These are phyloP conservation scores for Lactuca sativa DNA, from an alignment of 129 eudicot species.

Conservation along the genomic window DNA sequence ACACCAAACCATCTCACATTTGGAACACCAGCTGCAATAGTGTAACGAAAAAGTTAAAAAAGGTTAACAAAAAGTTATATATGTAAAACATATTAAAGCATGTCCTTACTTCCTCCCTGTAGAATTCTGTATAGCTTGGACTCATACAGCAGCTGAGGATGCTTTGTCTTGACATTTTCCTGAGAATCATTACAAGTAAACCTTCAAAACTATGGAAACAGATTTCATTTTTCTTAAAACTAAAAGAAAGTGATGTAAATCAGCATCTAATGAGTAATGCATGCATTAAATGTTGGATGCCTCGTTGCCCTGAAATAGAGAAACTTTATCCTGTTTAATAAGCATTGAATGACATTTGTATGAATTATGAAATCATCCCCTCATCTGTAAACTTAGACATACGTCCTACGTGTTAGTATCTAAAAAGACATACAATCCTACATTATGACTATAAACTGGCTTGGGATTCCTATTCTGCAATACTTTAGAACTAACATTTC, in stretches of 20 bases:
- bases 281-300: not conserved
- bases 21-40: constrained; percentile 78
- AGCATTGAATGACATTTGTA: not conserved
- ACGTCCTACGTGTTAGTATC: not conserved
- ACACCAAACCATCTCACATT: constrained; percentile 90
- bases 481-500: not conserved
- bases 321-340: not conserved
- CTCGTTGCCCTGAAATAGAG: too few species aligned
- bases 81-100: constrained; percentile 1
- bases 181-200: constrained; percentile 27
- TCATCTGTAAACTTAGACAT: constrained; percentile 9
- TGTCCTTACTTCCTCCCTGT: constrained; percentile 90
- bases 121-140: constrained; percentile 82
- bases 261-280: constrained; percentile 2
- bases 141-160: constrained; percentile 90
- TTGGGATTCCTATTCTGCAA: constrained; percentile 6
- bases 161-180: constrained; percentile 95
- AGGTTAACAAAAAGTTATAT: not conserved
- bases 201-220: not conserved
- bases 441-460: constrained; percentile 13
- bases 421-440: constrained; percentile 6
- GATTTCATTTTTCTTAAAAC: not conserved
- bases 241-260: constrained; percentile 12
- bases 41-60: constrained; percentile 9
- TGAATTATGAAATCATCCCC: not conserved